Percentiles rank a stretch among this genome's conserved stretches.
phyloP scores from a whole-genome alignment of 495 filamentous ascomycete genomes.

The Monascus purpureus region DNA sequence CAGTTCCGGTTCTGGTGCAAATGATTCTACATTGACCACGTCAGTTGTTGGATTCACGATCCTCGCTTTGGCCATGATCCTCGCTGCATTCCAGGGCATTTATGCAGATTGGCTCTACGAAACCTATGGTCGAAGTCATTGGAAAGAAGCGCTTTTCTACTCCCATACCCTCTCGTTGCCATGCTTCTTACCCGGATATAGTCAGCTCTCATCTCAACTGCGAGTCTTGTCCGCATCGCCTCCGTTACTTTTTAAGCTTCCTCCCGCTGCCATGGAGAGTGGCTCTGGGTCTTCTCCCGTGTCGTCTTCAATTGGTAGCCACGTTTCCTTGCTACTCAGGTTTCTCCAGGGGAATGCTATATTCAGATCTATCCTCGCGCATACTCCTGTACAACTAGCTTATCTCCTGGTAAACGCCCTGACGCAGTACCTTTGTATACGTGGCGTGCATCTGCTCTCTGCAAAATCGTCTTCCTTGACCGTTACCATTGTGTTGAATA shows the following conservation, averaged over 20 bases:
- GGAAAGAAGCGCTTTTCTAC: slow-evolving; percentile 96
- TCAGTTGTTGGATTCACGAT: slow-evolving; percentile 71
- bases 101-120: slow-evolving; percentile 86
- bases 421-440: slow-evolving; percentile 89
- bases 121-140: slow-evolving; percentile 64
- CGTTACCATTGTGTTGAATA: slow-evolving; percentile 89
- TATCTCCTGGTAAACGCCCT: slow-evolving; percentile 68
- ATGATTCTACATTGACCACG: slow-evolving; percentile 6
- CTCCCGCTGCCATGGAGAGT: slow-evolving; percentile 10
- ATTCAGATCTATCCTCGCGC: slow-evolving; percentile 15
- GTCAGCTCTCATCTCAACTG: slow-evolving; percentile 36
- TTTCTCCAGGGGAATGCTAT: slow-evolving; percentile 3
- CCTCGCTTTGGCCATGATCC: slow-evolving; percentile 73
- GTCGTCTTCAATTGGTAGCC: not conserved
- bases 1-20: slow-evolving; percentile 1
- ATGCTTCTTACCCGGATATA: slow-evolving; percentile 37
- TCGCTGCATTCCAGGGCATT: slow-evolving; percentile 88
- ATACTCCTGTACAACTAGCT: slow-evolving; percentile 55
- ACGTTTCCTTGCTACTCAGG: slow-evolving; percentile 1
- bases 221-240: slow-evolving; percentile 30
- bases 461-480: slow-evolving; percentile 80
- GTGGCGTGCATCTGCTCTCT: slow-evolving; percentile 82
- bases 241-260: slow-evolving; percentile 17
- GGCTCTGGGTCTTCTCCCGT: not conserved
- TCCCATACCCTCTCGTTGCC: slow-evolving; percentile 69